These are phyloP conservation scores for Eimeria zaria DNA, from an alignment of 169 alveolate genomes.

Conservation along the genomic window DNA sequence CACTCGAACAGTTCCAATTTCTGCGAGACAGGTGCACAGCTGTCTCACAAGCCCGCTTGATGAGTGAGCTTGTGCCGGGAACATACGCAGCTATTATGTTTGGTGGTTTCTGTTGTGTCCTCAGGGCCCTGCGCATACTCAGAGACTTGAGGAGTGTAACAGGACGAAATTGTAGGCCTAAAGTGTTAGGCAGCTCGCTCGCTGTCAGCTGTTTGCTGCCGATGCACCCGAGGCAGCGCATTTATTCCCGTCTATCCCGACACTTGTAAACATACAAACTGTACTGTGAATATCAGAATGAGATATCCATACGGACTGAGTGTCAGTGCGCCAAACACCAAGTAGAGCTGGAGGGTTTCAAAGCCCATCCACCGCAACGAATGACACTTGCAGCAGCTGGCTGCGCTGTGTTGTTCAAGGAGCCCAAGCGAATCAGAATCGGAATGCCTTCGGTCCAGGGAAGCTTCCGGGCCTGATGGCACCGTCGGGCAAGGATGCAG, in stretches of 20 bases:
- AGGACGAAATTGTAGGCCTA: neutral
- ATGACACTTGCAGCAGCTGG: neutral
- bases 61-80: neutral
- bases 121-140: constrained; percentile 15
- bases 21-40: neutral
- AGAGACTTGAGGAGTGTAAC: neutral
- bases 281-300: neutral
- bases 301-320: neutral
- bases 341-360: neutral
- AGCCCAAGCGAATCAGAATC: constrained; percentile 5
- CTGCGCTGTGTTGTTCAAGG: neutral
- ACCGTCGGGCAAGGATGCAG: neutral
- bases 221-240: neutral
- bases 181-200: neutral
- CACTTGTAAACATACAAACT: neutral
- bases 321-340: neutral
- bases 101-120: neutral
- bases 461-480: neutral
- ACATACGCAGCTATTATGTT: neutral
- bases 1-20: neutral
- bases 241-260: neutral
- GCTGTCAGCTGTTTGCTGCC: neutral
- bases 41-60: neutral
- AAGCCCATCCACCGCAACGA: neutral
- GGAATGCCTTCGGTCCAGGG: constrained; percentile 6